Percentiles rank a stretch among this genome's conserved stretches.
phyloP scores from a whole-genome alignment of 2,329 filamentous ascomycete genomes.

The Cladosporium colombiae region DNA sequence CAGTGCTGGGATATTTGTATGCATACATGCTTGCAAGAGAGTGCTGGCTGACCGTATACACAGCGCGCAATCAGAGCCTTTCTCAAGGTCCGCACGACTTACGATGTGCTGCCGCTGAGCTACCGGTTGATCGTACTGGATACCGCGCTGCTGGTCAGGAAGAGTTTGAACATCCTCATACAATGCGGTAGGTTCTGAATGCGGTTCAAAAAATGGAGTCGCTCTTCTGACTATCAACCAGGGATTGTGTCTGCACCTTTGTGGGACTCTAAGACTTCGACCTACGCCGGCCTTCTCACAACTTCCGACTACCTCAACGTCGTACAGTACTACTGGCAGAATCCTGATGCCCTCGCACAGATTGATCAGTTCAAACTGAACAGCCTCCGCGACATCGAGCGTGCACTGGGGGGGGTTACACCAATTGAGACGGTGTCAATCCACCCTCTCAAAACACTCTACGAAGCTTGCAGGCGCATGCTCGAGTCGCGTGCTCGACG shows the following conservation, averaged over 20 bases:
- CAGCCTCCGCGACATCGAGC: conserved; percentile 93
- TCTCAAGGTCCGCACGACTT: conserved; percentile 92
- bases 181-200: conserved; percentile 72
- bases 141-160: conserved; percentile 91
- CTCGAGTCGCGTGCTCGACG: conserved; percentile 87
- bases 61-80: conserved; percentile 93
- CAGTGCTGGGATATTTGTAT: not conserved
- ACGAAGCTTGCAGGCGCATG: conserved; percentile 94
- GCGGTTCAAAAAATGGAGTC: not conserved
- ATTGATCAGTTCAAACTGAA: conserved; percentile 93
- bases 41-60: conserved; percentile 23
- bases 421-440: conserved; percentile 96
- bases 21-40: not conserved
- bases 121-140: conserved; percentile 96
- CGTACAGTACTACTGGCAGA: conserved; percentile 98
- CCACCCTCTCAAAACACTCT: conserved; percentile 83
- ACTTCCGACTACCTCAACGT: conserved; percentile 98
- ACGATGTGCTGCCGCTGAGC: conserved; percentile 94
- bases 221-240: conserved; percentile 42
- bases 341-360: conserved; percentile 82
- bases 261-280: conserved; percentile 92
- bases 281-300: conserved; percentile 90
- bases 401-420: conserved; percentile 83
- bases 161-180: conserved; percentile 91
- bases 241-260: conserved; percentile 96